Conservation (phyloP, 495 filamentous ascomycete genomes). For the Penicillium salamii region DNA sequence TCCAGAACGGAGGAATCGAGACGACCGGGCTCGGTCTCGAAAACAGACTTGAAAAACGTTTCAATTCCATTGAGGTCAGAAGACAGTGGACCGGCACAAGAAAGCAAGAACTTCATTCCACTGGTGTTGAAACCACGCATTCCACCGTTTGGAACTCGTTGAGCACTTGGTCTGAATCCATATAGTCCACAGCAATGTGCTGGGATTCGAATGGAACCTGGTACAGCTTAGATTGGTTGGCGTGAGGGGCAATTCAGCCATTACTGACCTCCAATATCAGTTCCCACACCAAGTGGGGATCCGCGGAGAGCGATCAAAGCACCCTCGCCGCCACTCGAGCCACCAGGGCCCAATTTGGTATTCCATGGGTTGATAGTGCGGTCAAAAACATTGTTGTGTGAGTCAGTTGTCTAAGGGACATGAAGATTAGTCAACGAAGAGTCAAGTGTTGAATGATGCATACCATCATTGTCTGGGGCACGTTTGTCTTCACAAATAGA, state of each 20-base stretch:
- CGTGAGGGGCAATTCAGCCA: conserved; percentile 6
- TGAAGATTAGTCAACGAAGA: not conserved
- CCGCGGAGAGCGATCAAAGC: conserved; percentile 39
- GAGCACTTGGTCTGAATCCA: conserved; percentile 37
- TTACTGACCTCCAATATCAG: conserved; percentile 36
- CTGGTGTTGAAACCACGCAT: conserved; percentile 50
- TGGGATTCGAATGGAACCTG: conserved; percentile 57
- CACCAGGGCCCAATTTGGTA: conserved; percentile 48
- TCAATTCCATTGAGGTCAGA: conserved; percentile 33
- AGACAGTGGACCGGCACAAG: conserved; percentile 45
- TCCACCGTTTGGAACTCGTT: conserved; percentile 46
- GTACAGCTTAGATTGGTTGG: conserved; percentile 10
- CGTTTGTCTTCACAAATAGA: conserved; percentile 56
- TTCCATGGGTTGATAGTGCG: conserved; percentile 54
- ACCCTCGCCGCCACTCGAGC: conserved; percentile 58
- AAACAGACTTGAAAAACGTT: conserved; percentile 33
- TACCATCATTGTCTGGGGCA: conserved; percentile 49
- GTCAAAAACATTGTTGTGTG: conserved; percentile 59
- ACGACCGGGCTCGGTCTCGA: conserved; percentile 29
- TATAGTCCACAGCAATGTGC: conserved; percentile 60
- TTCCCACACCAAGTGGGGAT: conserved; percentile 35
- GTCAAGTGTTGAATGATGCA: conserved; percentile 18
- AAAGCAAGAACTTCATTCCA: conserved; percentile 49
- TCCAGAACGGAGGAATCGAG: conserved; percentile 34
- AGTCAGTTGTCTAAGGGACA: conserved; percentile 30